Base-by-base conservation (phyloP, 805 yeast species). In the Lachancea sp. region DNA sequence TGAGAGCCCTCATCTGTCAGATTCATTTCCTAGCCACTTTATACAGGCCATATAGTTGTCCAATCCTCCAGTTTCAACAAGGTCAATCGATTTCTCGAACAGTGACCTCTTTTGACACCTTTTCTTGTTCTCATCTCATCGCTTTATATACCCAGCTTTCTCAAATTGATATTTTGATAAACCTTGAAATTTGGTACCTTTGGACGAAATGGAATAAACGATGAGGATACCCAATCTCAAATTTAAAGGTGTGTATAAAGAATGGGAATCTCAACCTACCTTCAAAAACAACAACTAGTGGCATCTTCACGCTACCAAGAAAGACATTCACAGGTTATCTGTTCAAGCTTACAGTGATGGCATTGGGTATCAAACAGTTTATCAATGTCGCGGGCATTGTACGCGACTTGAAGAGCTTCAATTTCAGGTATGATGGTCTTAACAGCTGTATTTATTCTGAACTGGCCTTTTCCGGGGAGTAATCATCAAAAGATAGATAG, bases 391-490 rank as follows among this genome's bases (percentile, higher is more conserved):
- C 69, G 2, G 80, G 81, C 1, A 64, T 78, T 47, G 62, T 70
- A 26, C 70, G 69, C 33, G 91, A 84, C 57, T 62, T 84, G 61
- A 73, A 72, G 56, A 77, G 85, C 33, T 74, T 78, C 53, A 84
- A 84, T 64, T 82, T 82, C 69, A 80, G 77, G 77, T 73, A 52
- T 29, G 75, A 16, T 33, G 7, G 18, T 8, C 8, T 22, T 22
- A 22, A n/a, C n/a, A n/a, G n/a, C n/a, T n/a, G n/a, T n/a, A n/a
- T n/a, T n/a, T n/a, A n/a, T n/a, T n/a, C n/a, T n/a, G n/a, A n/a
- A n/a, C n/a, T n/a, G n/a, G n/a, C n/a, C n/a, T n/a, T n/a, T n/a
- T n/a, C n/a, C n/a, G n/a, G n/a, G n/a, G n/a, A n/a, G n/a, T n/a
- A n/a, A n/a, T n/a, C n/a, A n/a, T n/a, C n/a, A n/a, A n/a, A n/a